Evolutionary conservation across 2,329 filamentous ascomycete genomes (phyloP), one percentile per base, ranked within the genome.

Genomic region (Aspergillus ustus): DNA sequence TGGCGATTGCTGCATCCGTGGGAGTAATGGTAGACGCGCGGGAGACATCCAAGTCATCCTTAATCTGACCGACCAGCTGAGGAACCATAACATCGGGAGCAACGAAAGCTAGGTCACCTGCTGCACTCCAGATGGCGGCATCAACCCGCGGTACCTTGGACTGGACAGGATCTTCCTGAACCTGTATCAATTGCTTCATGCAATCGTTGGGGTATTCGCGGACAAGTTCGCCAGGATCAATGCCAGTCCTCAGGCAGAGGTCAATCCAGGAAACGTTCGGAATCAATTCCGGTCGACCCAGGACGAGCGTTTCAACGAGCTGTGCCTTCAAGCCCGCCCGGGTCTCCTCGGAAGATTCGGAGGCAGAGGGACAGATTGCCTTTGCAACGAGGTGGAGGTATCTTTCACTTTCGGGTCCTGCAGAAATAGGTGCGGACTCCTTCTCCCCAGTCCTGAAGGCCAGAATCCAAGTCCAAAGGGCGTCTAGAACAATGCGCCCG

Each of bases 71-170:
- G 28, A 97, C 86, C 25, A 99, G 84, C 7, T 86, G 85, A 4
- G 92, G 86, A 20, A 92, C 90, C 77, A 96, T 91, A 17, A 82
- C 82, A 48, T 95, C 91, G 0, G 95, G 95, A 4, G 94, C 91
- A 28, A 99, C 92, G 72, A 99, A 99, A 3, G 92, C 93, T 61
- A 99, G 83, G 71, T 98, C 95, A 43, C 93, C 93, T 11, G 92
- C 91, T 7, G 94, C 92, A 68, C 88, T 89, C 75, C 89, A 96
- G 3, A 94, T 91, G 56, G 94, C 94, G 45, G 81, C 78, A 70
- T 87, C 88, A 53, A 77, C 68, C 52, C 71, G 64, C 15, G 72
- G 71, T 20, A 80, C 69, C 45, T 67, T 72, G 17, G 72, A 76
- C 59, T 77, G 70, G 34, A 76, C 62, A 20, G 74, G 70, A 52